Base-by-base conservation (phyloP, 1,284 basidiomycete species). In the Tylopilus orsonianus region DNA sequence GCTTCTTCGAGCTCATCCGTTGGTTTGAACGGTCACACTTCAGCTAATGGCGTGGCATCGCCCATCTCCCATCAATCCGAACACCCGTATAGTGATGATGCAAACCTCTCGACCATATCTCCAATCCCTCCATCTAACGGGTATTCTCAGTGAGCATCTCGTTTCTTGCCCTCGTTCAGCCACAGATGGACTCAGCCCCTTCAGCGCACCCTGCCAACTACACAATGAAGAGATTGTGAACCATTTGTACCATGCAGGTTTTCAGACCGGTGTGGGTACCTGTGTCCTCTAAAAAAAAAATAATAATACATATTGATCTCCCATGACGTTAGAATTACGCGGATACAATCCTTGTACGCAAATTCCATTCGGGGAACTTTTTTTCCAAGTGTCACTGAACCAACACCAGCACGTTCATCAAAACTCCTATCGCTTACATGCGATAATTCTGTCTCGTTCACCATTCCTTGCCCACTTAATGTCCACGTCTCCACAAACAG, bases 401-500 rank as follows among this genome's bases (percentile, higher is more conserved):
- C 26, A n/a, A 27, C 53, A 41, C 53, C 54, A 90, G 87, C 86
- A 88, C 72, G 81, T 88, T 50, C 80, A 83, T 60, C 80, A 85
- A 74, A 81, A 80, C 67, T 73, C 77, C 50, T 90, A 89, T 67
- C 80, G 81, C 52, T 77, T 90, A 44, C 87, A 90, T 67, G 80
- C 85, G 57, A 85, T 94, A 67, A 85, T 93, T 58, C 76, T 94
- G 51, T 89, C 90, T 48, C 85, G 87, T 47, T 92, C 89, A 30
- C 90, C 92, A 37, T 90, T 83, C 69, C 79, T 93, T 59, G 87
- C 85, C 35, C 90, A 91, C 65, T 73, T 92, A 57, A 88, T 94
- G 82, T 83, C 84, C 55, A 83, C 87, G 56, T 78, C 87, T 50
- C 77, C 82, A 52, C 78, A 75, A 68, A 50, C 80, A 62, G 75